Conservation (phyloP, 495 filamentous ascomycete genomes). For the Pyronema domesticum region DNA sequence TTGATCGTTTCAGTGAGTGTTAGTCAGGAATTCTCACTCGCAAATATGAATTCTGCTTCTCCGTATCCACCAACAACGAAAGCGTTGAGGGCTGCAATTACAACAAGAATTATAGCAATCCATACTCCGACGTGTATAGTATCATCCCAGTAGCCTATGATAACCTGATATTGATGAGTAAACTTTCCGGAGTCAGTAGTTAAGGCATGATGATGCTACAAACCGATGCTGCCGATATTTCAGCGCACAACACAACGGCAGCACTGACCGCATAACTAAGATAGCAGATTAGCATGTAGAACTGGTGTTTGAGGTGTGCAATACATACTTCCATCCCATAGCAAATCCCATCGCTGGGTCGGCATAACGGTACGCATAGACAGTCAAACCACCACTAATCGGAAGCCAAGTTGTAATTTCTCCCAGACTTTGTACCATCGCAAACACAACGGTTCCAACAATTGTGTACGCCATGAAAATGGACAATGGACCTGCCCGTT, state of each 20-base stretch:
- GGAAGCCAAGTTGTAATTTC: conserved; percentile 52
- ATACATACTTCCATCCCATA: conserved; percentile 30
- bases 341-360: conserved; percentile 65
- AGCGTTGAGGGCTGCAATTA: background rate
- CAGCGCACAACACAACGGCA: conserved; percentile 1
- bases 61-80: conserved; percentile 3
- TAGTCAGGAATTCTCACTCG: background rate
- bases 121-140: conserved; percentile 37
- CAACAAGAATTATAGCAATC: conserved; percentile 39
- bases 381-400: conserved; percentile 34
- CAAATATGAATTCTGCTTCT: conserved; percentile 5
- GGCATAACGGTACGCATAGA: conserved; percentile 56
- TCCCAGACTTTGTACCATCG: conserved; percentile 36
- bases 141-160: conserved; percentile 5
- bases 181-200: background rate
- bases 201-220: background rate
- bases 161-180: background rate
- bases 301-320: background rate
- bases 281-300: conserved; percentile 33
- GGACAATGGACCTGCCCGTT: conserved; percentile 30
- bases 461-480: conserved; percentile 36
- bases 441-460: conserved; percentile 28
- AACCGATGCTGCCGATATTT: conserved; percentile 3
- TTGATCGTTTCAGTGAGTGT: background rate
- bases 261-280: background rate